These are phyloP conservation scores for Mycena kentingensis DNA, from an alignment of 768 basidiomycete genomes.

Conservation along the genomic window DNA sequence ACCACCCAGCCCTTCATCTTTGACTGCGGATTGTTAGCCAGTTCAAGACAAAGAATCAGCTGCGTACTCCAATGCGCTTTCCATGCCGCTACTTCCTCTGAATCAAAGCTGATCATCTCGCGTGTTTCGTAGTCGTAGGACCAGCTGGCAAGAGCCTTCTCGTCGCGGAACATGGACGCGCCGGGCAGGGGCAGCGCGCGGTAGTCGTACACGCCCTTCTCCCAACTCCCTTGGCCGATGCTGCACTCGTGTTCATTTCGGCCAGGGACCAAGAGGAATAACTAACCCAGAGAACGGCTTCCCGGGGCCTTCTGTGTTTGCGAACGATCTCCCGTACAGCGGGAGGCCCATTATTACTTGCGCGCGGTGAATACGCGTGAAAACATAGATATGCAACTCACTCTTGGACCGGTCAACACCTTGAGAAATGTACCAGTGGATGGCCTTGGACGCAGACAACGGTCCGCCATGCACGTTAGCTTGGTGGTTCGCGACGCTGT, in stretches of 20 bases:
- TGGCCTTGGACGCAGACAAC: slow-evolving; percentile 61
- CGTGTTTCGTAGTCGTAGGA: slow-evolving; percentile 70
- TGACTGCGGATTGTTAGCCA: slow-evolving; percentile 83
- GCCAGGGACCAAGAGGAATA: neutral
- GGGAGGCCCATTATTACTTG: slow-evolving; percentile 93
- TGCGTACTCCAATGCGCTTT: slow-evolving; percentile 71
- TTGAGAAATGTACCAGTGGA: slow-evolving; percentile 67
- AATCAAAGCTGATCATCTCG: slow-evolving; percentile 87
- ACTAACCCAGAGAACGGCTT: slow-evolving; percentile 64
- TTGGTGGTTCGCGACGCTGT: slow-evolving; percentile 73
- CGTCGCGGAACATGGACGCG: slow-evolving; percentile 65
- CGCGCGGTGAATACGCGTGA: slow-evolving; percentile 60
- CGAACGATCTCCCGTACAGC: slow-evolving; percentile 90
- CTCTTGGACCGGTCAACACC: slow-evolving; percentile 33
- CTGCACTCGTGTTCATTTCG: neutral
- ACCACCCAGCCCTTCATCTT: slow-evolving; percentile 74
- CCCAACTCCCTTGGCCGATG: slow-evolving; percentile 88
- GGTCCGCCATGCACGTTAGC: slow-evolving; percentile 77
- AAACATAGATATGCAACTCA: slow-evolving; percentile 49
- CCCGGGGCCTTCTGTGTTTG: slow-evolving; percentile 82
- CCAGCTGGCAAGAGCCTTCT: slow-evolving; percentile 75
- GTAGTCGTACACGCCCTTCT: slow-evolving; percentile 90
- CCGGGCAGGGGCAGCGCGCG: slow-evolving; percentile 82
- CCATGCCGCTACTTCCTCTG: slow-evolving; percentile 61
- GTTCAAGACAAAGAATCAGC: slow-evolving; percentile 11